phyloP scores from a whole-genome alignment of 2,329 filamentous ascomycete species.

The Fusarium liriodendri region DNA sequence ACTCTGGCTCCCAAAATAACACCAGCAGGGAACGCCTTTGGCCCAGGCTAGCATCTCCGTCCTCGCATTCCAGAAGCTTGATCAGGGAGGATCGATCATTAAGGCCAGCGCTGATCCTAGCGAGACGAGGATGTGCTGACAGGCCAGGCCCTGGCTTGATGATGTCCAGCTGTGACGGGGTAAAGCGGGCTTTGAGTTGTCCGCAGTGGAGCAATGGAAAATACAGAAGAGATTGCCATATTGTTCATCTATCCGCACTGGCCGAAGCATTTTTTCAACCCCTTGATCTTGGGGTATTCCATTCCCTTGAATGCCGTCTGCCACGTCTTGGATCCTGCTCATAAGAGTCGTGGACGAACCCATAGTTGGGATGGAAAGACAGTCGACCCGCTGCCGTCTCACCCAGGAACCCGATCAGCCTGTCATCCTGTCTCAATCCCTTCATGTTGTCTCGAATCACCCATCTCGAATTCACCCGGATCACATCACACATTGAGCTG shows the following conservation, averaged over 20 bases:
- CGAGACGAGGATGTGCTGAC: conserved; percentile 22
- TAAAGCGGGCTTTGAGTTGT: conserved; percentile 14
- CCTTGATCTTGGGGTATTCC: not conserved
- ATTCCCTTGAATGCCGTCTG: conserved; percentile 1
- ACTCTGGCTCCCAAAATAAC: conserved; percentile 33
- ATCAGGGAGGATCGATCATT: conserved; percentile 31
- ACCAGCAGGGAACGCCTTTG: conserved; percentile 12
- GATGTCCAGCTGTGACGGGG: conserved; percentile 3
- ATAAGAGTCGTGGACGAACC: not conserved
- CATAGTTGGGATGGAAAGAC: not conserved
- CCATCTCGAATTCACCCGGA: conserved; percentile 1
- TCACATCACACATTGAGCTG: not conserved
- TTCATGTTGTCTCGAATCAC: conserved; percentile 10
- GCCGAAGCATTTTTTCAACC: conserved; percentile 6
- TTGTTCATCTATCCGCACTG: conserved; percentile 1
- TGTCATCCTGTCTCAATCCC: conserved; percentile 20
- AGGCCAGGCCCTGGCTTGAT: conserved; percentile 5
- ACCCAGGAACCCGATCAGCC: conserved; percentile 5
- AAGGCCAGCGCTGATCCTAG: conserved; percentile 21
- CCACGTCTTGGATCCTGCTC: conserved; percentile 1
- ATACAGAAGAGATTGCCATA: conserved; percentile 20
- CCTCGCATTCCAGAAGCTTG: conserved; percentile 41
- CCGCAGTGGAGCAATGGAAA: conserved; percentile 22
- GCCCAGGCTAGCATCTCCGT: conserved; percentile 27
- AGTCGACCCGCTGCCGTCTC: conserved; percentile 19